Percentiles rank a stretch among this genome's conserved stretches.
Conservation (phyloP, 345 rosid genomes). For the Excoecaria cochinchinensis region DNA sequence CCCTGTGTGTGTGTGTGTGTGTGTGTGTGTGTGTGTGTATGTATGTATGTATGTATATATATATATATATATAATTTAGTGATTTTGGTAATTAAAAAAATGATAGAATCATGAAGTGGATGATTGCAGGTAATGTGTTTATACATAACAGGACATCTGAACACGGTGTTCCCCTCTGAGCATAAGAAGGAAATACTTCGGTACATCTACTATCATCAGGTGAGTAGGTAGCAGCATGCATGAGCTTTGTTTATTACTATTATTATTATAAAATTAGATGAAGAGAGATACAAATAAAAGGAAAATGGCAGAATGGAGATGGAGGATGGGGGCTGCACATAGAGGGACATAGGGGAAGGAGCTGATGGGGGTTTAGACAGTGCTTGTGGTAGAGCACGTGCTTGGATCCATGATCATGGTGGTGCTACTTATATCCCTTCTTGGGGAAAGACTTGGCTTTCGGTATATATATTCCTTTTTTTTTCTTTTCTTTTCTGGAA, state of each 20-base stretch:
- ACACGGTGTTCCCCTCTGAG: constrained; percentile 11
- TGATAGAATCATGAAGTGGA: not conserved
- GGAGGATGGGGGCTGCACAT: constrained; percentile 32
- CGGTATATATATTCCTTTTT: constrained; percentile 2
- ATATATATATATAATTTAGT: too few species aligned
- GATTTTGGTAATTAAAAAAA: too few species aligned
- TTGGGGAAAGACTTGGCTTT: constrained; percentile 34
- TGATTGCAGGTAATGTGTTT: constrained; percentile 17
- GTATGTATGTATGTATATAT: too few species aligned
- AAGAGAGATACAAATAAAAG: too few species aligned
- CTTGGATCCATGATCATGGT: constrained; percentile 28
- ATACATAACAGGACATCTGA: constrained; percentile 26
- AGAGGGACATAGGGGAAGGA: constrained; percentile 27
- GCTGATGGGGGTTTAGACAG: constrained; percentile 18
- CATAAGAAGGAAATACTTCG: constrained; percentile 25
- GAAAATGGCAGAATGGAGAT: constrained; percentile 20
- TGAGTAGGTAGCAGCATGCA: not conserved
- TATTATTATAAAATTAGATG: too few species aligned
- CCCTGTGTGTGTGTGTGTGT: not conserved
- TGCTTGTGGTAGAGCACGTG: constrained; percentile 26
- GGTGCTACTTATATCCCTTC: constrained; percentile 25
- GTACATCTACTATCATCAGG: constrained; percentile 24
- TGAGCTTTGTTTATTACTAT: too few species aligned
- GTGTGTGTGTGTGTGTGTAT: too few species aligned
- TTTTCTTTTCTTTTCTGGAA: too few species aligned